Conservation (phyloP, 2,329 filamentous ascomycete genomes). For the Fusarium napiforme region DNA sequence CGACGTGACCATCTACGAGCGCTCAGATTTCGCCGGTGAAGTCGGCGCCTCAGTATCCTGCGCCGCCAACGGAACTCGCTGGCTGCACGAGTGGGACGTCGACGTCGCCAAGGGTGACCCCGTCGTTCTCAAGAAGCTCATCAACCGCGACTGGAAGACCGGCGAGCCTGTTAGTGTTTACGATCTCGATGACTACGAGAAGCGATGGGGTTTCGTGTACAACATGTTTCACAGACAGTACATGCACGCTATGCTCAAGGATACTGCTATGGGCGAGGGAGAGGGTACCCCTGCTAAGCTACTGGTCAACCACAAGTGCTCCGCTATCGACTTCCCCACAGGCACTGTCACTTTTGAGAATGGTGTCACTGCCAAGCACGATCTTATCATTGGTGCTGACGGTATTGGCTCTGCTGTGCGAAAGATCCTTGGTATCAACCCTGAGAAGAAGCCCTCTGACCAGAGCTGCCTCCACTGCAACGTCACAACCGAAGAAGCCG, state of each 20-base stretch:
- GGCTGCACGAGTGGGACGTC: constrained; percentile 75
- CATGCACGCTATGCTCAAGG: constrained; percentile 75
- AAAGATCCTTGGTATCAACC: constrained; percentile 69
- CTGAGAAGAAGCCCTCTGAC: constrained; percentile 68
- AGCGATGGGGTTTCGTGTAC: constrained; percentile 72
- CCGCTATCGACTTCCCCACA: constrained; percentile 62
- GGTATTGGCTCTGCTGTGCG: constrained; percentile 75
- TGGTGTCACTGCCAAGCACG: constrained; percentile 61
- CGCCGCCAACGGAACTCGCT: constrained; percentile 75
- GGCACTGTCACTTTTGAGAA: constrained; percentile 65
- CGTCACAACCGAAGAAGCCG: constrained; percentile 69
- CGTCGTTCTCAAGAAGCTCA: constrained; percentile 72
- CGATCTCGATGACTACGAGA: constrained; percentile 71
- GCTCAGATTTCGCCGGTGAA: constrained; percentile 73
- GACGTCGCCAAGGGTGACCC: constrained; percentile 72
- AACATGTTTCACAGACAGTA: constrained; percentile 77
- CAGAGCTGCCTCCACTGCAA: constrained; percentile 74
- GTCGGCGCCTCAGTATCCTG: constrained; percentile 75
- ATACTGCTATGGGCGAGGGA: constrained; percentile 65
- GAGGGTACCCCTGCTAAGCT: constrained; percentile 64
- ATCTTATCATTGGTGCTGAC: constrained; percentile 72
- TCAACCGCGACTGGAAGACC: constrained; percentile 77
- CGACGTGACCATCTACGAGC: constrained; percentile 71
- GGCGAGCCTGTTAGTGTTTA: constrained; percentile 74
- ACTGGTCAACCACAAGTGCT: constrained; percentile 66